Evolutionary conservation across 2,329 filamentous ascomycete species (phyloP), one percentile per base, ranked within the genome.

Genomic region (Xylariaceae sp.): DNA sequence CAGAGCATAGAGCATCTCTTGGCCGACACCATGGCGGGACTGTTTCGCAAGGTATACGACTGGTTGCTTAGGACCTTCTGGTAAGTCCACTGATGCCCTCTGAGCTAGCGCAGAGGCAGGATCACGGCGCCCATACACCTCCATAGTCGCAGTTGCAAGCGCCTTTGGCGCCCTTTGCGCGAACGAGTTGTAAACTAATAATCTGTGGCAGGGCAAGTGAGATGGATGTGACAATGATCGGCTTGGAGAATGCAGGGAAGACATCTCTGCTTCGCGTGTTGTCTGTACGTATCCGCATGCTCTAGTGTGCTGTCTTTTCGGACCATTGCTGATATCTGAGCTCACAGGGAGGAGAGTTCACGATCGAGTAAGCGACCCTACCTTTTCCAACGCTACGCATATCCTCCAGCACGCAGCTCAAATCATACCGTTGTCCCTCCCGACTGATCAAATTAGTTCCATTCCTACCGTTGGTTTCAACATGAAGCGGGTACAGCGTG

Each of bases 221-320:
- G 81, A 97, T 99, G 93, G 95, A 99, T 78, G 94, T 99, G 74
- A 98, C 95, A 67, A 96, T 99, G 89, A 94, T 99, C 74, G 95
- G 95, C 21, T 80, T 99, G 73, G 95, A 99, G 75, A 98, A 98
- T 79, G 95, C 95, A 58, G 95, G 95, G 71, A 99, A 99, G 80
- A 98, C 95, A 34, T 98, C 94, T 61, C 78, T 99, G 71, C 82
- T 99, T 75, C 86, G 93, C 69, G 94, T 98, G 69, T 83, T 99
- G 69, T 93, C 94, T 81, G 95, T 99, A 87, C 85, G 94, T 53
- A 56, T 58, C 59, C 57, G 56, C 39, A 36, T 56, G 34, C 56
- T 60, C 49, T 16, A 50, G 49, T 34, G 17, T 45, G 51, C 17
- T 46, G 9, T 41, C 31, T 28, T 28, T 14, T 58, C 54, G 44